phyloP scores from a whole-genome alignment of 1,139 yeast genomes.

The Hansenula anomala region DNA sequence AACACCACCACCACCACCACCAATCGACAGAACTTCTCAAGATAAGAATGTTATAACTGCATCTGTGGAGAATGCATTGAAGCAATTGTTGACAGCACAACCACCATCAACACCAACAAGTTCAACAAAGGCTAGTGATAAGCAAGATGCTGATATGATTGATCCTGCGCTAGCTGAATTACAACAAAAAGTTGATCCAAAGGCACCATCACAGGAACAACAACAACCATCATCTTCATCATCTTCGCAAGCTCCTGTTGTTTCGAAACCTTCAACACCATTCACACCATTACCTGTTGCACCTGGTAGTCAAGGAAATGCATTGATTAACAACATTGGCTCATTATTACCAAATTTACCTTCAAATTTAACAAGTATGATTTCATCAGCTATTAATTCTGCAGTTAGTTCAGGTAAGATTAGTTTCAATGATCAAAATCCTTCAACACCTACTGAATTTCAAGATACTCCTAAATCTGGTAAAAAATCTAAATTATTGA shows the following conservation, averaged over 20 bases:
- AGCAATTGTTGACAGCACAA: no score
- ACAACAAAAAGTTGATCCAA: no score
- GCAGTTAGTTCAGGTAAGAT: constrained; percentile 8
- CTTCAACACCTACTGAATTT: no score
- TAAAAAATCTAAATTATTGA: constrained; percentile 7
- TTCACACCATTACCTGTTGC: constrained; percentile 20
- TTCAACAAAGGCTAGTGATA: no score
- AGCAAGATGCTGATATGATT: no score
- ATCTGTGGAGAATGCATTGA: no score
- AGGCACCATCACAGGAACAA: background rate
- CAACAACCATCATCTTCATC: background rate
- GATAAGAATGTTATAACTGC: no score
- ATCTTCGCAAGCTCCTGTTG: constrained; percentile 12
- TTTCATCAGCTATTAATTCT: constrained; percentile 26
- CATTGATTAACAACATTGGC: constrained; percentile 17
- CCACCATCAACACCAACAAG: no score
- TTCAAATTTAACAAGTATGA: constrained; percentile 22
- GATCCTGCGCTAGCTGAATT: no score
- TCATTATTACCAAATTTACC: constrained; percentile 23
- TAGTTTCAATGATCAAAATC: constrained; percentile 5
- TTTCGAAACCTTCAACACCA: constrained; percentile 18
- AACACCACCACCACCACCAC: background rate
- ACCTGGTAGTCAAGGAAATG: constrained; percentile 16
- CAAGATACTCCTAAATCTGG: background rate
- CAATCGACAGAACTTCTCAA: background rate